phyloP scores from a whole-genome alignment of 2,329 filamentous ascomycete species.

The Sporothrix curviconia region DNA sequence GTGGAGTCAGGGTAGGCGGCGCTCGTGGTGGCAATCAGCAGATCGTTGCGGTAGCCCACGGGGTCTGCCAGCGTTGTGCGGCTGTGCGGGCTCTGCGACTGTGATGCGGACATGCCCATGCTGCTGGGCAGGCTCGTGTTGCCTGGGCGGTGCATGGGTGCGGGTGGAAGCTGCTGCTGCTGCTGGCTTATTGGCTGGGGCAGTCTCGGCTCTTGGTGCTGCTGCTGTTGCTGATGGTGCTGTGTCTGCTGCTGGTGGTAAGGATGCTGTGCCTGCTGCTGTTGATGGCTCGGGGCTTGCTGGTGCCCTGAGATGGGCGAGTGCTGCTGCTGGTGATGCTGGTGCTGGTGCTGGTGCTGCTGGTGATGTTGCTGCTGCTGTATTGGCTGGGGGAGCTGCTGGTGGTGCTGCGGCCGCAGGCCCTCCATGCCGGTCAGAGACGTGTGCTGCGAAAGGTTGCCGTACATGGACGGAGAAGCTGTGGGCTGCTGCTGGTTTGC shows the following conservation, averaged over 20 bases:
- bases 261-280: conserved; percentile 6
- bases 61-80: not conserved
- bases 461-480: conserved; percentile 55
- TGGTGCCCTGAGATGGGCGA: conserved; percentile 8
- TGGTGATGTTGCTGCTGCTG: conserved; percentile 26
- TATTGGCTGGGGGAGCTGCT: conserved; percentile 18
- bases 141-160: conserved; percentile 30
- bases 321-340: conserved; percentile 14
- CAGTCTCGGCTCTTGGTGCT: not conserved
- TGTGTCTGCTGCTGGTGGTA: not conserved
- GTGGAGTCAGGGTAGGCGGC: not conserved
- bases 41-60: not conserved
- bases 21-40: conserved; percentile 4
- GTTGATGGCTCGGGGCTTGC: conserved; percentile 5
- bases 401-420: conserved; percentile 46
- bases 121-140: not conserved
- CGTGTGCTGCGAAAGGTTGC: conserved; percentile 50
- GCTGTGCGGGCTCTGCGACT: conserved; percentile 52
- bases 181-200: too few species aligned
- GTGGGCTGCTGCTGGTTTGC: conserved; percentile 37
- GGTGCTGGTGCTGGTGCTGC: conserved; percentile 24
- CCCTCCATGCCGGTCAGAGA: conserved; percentile 49
- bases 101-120: conserved; percentile 30
- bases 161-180: conserved; percentile 32
- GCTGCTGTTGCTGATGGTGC: not conserved